phyloP scores from a whole-genome alignment of 2,329 filamentous ascomycete genomes.

The Ceratocystis colombiana region DNA sequence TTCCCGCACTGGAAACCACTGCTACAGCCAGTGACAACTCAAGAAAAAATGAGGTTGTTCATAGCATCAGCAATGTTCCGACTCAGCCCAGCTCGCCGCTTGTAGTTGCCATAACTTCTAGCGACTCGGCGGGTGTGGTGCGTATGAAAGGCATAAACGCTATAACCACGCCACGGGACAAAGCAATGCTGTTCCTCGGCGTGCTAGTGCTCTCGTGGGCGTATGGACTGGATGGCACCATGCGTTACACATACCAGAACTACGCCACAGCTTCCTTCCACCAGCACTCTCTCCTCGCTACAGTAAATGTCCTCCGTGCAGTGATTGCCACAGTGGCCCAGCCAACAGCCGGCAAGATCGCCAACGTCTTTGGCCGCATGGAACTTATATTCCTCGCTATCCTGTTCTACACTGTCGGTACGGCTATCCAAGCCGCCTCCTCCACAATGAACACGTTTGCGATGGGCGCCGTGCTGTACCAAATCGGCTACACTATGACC shows the following conservation, averaged over 20 bases:
- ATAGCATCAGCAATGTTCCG: too few relatives aligned
- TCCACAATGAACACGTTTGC: constrained; percentile 42
- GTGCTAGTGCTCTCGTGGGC: constrained; percentile 55
- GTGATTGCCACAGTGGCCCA: constrained; percentile 51
- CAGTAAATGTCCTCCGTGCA: constrained; percentile 46
- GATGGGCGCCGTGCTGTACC: constrained; percentile 50
- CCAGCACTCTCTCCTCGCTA: constrained; percentile 46
- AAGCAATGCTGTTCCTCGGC: constrained; percentile 47
- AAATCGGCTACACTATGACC: constrained; percentile 53
- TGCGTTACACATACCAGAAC: constrained; percentile 47
- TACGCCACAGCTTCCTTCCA: constrained; percentile 42
- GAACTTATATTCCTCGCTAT: constrained; percentile 47
- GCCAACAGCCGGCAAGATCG: constrained; percentile 49
- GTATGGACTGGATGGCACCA: constrained; percentile 50
- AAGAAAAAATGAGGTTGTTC: not conserved
- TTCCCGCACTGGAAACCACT: not conserved
- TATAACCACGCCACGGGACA: constrained; percentile 43
- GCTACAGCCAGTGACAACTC: not conserved
- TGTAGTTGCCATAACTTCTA: not conserved
- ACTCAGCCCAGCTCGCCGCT: not conserved
- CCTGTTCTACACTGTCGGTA: constrained; percentile 50
- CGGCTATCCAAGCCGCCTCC: constrained; percentile 46
- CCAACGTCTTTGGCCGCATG: constrained; percentile 53
- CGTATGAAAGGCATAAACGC: constrained; percentile 48
- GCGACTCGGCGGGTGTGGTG: constrained; percentile 44